Percentiles rank a stretch among this genome's conserved stretches.
Conservation (phyloP, 208 protist species). For the Leishmania amazonensis region DNA sequence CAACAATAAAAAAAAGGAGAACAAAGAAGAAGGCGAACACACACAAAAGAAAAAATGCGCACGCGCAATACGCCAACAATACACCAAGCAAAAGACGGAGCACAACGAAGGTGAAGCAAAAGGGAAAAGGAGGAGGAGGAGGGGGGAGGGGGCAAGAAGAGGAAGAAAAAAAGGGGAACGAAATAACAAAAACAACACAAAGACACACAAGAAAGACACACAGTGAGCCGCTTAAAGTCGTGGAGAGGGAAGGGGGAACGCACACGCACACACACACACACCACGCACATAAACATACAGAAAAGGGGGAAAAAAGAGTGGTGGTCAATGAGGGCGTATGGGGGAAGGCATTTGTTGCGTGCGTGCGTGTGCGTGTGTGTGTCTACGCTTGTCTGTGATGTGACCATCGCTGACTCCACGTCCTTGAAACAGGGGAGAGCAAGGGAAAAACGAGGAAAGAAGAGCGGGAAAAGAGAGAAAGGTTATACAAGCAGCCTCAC, state of each 20-base stretch:
- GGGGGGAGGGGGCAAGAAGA: no score
- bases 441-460: neutral
- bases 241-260: no score
- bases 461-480: neutral
- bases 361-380: neutral
- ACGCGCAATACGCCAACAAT: no score
- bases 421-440: neutral
- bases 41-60: neutral
- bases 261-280: no score
- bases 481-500: neutral
- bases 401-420: neutral
- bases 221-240: no score
- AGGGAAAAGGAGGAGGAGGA: no score
- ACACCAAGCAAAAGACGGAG: no score
- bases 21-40: neutral
- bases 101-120: no score
- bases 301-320: neutral
- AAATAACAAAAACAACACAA: no score
- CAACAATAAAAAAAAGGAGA: neutral
- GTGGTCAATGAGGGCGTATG: neutral
- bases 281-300: no score
- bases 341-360: neutral
- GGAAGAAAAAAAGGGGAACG: no score
- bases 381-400: neutral
- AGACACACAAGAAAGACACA: no score